Evolutionary conservation across 495 filamentous ascomycete genomes (phyloP), one percentile per base, ranked within the genome.

Genomic region (Neurospora tetraspora): DNA sequence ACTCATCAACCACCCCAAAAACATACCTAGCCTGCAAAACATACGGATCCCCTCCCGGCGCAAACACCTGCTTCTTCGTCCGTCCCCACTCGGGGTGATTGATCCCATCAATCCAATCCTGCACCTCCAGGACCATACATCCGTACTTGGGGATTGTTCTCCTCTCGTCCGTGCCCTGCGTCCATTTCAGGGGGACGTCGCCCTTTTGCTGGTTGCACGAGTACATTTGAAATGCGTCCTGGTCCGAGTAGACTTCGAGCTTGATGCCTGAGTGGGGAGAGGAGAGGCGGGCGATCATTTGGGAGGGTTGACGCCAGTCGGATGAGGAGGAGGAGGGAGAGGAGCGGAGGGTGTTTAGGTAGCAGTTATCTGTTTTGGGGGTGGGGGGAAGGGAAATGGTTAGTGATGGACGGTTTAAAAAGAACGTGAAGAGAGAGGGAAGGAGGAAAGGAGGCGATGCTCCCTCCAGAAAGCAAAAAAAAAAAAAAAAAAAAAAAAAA

Each of bases 21-120:
- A 61, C 53, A 69, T 92, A 91, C 68, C 88, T 90, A 10, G 90
- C 90, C 78, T 87, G 86, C 78, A 92, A 86, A 16, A 91, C 82
- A 76, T 88, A 88, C 27, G 89, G 89, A 65, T 85, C 86, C 40
- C 85, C 86, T 34, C 85, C 86, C n/a, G 91, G 89, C n/a, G 82
- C 83, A 76, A 83, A 91, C 77, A 93, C 84, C 81, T 91, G 89
- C 81, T 87, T 89, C 71, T 73, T 77, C 69, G 81, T 74, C 73
- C 91, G 86, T 14, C 88, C 89, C 92, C 92, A 95, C 79, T 92
- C 83, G 9, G 92, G 92, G 72, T 94, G 83, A 80, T 94, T 94
- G 81, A 95, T 92, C 31, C 83, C 91, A 77, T 93, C 92, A 76
- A 95, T 94, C 88, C 89, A 95, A 77, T 90, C 87, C 83, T 90